These are phyloP conservation scores for Aspergillus puulaauensis DNA, from an alignment of 2,329 filamentous ascomycete species.

Conservation along the genomic window DNA sequence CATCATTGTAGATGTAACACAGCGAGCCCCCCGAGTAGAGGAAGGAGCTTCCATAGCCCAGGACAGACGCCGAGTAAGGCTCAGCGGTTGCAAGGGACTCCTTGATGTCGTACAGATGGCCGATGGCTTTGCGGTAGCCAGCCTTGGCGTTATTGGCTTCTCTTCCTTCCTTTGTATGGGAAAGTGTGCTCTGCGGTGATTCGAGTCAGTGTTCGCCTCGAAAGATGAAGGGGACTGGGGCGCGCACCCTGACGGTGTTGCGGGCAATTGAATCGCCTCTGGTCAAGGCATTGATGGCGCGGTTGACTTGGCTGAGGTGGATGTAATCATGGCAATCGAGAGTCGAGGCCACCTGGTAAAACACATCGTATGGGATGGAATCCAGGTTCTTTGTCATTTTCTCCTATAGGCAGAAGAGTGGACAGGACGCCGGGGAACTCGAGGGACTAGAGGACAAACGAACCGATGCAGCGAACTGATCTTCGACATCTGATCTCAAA, in stretches of 20 bases:
- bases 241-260: constrained; percentile 56
- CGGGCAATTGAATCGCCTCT: constrained; percentile 58
- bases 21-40: constrained; percentile 64
- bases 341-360: constrained; percentile 56
- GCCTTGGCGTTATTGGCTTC: constrained; percentile 36
- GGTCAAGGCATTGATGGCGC: constrained; percentile 52
- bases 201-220: constrained; percentile 5
- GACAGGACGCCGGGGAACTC: constrained; percentile 1
- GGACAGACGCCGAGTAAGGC: constrained; percentile 61
- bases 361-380: constrained; percentile 63
- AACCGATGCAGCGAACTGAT: background rate
- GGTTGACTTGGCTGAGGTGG: constrained; percentile 55
- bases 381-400: constrained; percentile 35
- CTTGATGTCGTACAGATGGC: constrained; percentile 61
- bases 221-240: background rate
- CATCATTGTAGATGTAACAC: constrained; percentile 58
- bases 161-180: constrained; percentile 47
- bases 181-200: constrained; percentile 40
- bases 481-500: constrained; percentile 6
- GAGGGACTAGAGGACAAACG: background rate
- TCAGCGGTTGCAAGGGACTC: constrained; percentile 60
- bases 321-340: constrained; percentile 61
- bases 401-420: constrained; percentile 20
- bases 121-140: constrained; percentile 55
- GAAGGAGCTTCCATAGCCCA: constrained; percentile 63